A percentile compares a stretch with the other conserved stretches of the same genome.
Conservation (phyloP, 2,329 filamentous ascomycete species). For the Fusarium lyarnte region DNA sequence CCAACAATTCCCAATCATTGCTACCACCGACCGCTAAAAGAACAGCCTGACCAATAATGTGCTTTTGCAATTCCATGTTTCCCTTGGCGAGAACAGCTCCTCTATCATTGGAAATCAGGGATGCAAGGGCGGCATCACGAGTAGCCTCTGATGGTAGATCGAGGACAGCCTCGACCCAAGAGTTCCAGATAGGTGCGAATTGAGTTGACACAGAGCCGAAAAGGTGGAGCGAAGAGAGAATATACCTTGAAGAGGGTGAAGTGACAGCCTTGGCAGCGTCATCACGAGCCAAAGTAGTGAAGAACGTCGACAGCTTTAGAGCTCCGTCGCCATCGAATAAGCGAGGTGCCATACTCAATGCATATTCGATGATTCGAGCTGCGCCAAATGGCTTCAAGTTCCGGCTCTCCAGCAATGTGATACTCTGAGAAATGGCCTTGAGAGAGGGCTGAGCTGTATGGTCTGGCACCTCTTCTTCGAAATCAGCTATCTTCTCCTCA, state of each 20-base stretch:
- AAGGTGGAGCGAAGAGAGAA: constrained; percentile 72
- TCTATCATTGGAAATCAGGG: constrained; percentile 58
- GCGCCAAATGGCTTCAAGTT: constrained; percentile 68
- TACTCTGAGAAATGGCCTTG: constrained; percentile 47
- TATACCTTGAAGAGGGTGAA: constrained; percentile 73
- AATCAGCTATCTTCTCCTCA: constrained; percentile 46
- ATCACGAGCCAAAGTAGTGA: constrained; percentile 62
- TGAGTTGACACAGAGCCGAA: constrained; percentile 56
- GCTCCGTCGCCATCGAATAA: constrained; percentile 51
- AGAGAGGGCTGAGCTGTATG: constrained; percentile 45
- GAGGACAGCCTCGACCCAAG: constrained; percentile 56
- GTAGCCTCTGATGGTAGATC: constrained; percentile 35
- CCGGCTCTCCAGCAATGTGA: constrained; percentile 57
- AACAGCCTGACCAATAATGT: constrained; percentile 54
- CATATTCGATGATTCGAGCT: constrained; percentile 56
- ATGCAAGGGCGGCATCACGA: constrained; percentile 50
- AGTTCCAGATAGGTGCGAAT: constrained; percentile 57
- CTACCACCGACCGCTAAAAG: constrained; percentile 49
- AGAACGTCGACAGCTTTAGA: constrained; percentile 53
- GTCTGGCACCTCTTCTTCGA: constrained; percentile 39
- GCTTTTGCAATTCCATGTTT: constrained; percentile 56
- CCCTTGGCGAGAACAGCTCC: constrained; percentile 52
- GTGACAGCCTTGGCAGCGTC: constrained; percentile 68
- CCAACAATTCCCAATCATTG: constrained; percentile 57
- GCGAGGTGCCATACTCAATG: constrained; percentile 51